Percentiles rank a stretch among this genome's conserved stretches.
phyloP scores from a whole-genome alignment of 192 early-diverging fungal genomes.

The Coemansia reversa region DNA sequence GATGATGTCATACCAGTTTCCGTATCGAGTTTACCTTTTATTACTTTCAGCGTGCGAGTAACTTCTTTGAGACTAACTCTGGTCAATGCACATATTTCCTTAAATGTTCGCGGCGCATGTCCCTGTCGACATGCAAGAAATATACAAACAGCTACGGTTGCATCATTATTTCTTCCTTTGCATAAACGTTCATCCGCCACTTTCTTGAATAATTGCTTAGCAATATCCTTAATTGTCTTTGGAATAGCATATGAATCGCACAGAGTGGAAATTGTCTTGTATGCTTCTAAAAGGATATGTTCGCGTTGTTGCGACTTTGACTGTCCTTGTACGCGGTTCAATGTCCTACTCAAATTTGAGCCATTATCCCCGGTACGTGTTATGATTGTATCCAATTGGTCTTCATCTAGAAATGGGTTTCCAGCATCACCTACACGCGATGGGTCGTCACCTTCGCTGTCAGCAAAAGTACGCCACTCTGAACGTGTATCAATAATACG shows the following conservation, averaged over 20 bases:
- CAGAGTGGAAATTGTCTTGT: slow-evolving; percentile 78
- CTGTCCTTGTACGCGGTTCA: slow-evolving; percentile 35
- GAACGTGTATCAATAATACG: slow-evolving; percentile 92
- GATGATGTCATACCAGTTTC: slow-evolving; percentile 60
- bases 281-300: slow-evolving; percentile 68
- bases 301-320: slow-evolving; percentile 67
- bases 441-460: slow-evolving; percentile 27
- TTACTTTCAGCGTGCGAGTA: slow-evolving; percentile 59
- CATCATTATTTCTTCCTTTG: slow-evolving; percentile 70
- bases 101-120: slow-evolving; percentile 78
- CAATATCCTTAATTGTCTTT: slow-evolving; percentile 74
- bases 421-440: slow-evolving; percentile 20
- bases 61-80: slow-evolving; percentile 88
- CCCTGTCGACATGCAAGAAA: slow-evolving; percentile 85
- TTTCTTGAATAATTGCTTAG: slow-evolving; percentile 86
- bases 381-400: slow-evolving; percentile 53
- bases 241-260: slow-evolving; percentile 76
- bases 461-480: slow-evolving; percentile 74
- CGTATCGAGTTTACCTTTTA: slow-evolving; percentile 46
- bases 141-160: slow-evolving; percentile 84
- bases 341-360: background rate
- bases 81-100: slow-evolving; percentile 83
- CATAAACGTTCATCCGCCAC: slow-evolving; percentile 77
- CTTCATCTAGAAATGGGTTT: slow-evolving; percentile 22
- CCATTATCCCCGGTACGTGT: slow-evolving; percentile 73